Base-by-base conservation (phyloP, 352 stramenopile species). In the Pythium utonaiense region DNA sequence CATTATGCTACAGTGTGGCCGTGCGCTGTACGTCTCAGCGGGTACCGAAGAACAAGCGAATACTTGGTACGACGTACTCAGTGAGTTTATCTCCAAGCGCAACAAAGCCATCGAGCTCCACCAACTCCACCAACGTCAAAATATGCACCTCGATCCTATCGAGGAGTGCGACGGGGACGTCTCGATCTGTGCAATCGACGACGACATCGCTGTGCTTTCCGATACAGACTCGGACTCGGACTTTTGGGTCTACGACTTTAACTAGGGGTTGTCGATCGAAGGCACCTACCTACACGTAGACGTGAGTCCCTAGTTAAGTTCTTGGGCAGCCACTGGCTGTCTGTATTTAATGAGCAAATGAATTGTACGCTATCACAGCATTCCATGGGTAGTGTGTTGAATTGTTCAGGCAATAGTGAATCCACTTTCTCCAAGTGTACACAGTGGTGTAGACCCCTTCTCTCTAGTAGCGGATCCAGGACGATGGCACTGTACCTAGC, bases 31-130 rank as follows among this genome's bases (percentile, higher is more conserved):
- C 25, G 55, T 89, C 16, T 75, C 68, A 19, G 78, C 78, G 27
- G 63, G 66, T 25, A 81, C 57, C 34, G 78, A 88, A 45, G 64
- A 86, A 21, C 77, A 89, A 40, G 75, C 76, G 16, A 78, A 70
- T 25, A 66, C 67, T 6, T 89, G 80, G 80, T 87, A 79, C 70
- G 78, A 89, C 38, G 74, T 88, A 34, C 61, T 89, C 16, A 68
- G 73, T 31, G 68, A 82, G 16, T 86, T 76, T 64, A 56, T 89
- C 16, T 9, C n/a, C 7, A 48, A 67, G 33, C 22, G 28, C 16
- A 57, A 60, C 27, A 60, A 60, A 36, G 27, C 36, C 22, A 51
- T 45, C 4, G 50, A 70, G 51, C 49, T 70, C 51, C 48, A 60
- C 21, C 24, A 56, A 25, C 41, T 69, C 22, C 34, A 60, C 24